Evolutionary conservation across 2,329 filamentous ascomycete genomes (phyloP).

Genomic region (Neofusicoccum umdonicola): DNA sequence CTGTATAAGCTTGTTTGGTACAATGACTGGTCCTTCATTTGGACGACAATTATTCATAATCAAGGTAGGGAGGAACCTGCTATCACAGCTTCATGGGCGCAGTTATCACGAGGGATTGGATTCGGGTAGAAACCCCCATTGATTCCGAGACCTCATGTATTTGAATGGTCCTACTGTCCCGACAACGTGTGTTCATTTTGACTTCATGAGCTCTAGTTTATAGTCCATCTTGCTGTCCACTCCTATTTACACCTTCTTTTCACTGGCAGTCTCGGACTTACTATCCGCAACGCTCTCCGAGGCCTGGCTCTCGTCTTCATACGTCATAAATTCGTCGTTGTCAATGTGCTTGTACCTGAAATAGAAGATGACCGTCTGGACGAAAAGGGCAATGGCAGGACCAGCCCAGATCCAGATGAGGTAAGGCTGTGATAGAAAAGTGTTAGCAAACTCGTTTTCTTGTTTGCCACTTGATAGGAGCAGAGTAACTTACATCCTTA

Average conservation of each 20-base stretch:
- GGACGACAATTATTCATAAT: too few species aligned
- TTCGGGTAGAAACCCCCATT: too few species aligned
- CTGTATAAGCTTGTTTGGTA: too few species aligned
- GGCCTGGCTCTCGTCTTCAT: background rate
- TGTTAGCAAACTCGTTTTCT: background rate
- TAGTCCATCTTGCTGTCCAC: background rate
- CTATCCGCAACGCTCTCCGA: background rate
- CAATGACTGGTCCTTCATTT: too few species aligned
- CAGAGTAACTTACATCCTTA: background rate
- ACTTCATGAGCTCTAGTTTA: background rate
- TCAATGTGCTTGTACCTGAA: slow-evolving; percentile 48
- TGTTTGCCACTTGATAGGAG: background rate
- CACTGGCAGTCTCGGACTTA: background rate
- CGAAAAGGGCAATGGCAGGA: slow-evolving; percentile 48
- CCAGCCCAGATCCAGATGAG: slow-evolving; percentile 42
- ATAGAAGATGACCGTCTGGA: slow-evolving; percentile 51
- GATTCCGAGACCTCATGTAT: too few species aligned
- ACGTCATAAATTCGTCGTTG: slow-evolving; percentile 47
- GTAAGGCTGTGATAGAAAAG: background rate
- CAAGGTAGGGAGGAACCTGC: too few species aligned
- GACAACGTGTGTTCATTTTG: background rate
- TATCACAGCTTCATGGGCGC: too few species aligned
- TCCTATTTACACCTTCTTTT: background rate
- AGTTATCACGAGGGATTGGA: too few species aligned
- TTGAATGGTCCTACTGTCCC: too few species aligned